Evolutionary conservation across 345 rosid genomes (phyloP).

Genomic region (rapeseed (Brassica napus)): DNA sequence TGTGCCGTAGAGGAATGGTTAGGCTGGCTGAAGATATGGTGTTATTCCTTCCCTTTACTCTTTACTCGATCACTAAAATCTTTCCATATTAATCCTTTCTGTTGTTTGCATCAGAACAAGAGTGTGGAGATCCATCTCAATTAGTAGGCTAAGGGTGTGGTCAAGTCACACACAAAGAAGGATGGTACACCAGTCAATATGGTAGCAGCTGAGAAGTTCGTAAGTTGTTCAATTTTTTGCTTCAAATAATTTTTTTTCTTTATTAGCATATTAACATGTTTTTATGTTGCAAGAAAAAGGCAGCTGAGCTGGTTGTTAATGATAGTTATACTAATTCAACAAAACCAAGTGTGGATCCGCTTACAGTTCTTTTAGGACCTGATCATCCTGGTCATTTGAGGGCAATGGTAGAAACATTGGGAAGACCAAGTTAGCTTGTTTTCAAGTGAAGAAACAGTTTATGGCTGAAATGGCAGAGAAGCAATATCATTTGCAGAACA

Average conservation of each 20-base stretch:
- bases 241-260: neutral
- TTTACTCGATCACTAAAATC: neutral
- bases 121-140: neutral
- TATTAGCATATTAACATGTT: neutral
- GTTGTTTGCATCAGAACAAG: neutral
- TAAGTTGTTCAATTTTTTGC: neutral
- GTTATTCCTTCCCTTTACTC: neutral
- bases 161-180: neutral
- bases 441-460: neutral
- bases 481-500: neutral
- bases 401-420: neutral
- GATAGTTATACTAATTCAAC: neutral
- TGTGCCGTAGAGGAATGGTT: neutral
- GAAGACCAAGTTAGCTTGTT: neutral
- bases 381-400: neutral
- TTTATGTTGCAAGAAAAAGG: neutral
- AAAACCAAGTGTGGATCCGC: neutral
- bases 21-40: neutral
- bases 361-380: neutral
- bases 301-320: neutral
- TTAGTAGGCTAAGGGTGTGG: neutral
- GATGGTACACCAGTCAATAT: neutral
- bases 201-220: neutral
- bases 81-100: neutral
- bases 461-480: neutral